A percentile compares a stretch with the other conserved stretches of the same genome.
Evolutionary conservation across 2,329 filamentous ascomycete genomes (phyloP).

Genomic region (Cadophora sp.): DNA sequence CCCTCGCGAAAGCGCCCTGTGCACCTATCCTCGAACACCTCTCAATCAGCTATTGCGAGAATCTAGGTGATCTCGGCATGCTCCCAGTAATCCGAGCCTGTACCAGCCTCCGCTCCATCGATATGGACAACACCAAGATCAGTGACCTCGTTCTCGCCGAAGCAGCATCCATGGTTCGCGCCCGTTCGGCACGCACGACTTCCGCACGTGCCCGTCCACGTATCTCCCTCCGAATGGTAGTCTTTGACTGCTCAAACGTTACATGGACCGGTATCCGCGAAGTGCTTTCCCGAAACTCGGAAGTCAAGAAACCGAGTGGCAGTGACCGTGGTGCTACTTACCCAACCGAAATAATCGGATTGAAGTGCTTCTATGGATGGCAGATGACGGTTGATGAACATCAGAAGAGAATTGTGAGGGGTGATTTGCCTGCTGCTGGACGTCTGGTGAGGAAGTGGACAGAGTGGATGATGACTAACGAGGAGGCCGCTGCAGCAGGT

Average conservation of each 20-base stretch:
- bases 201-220: constrained; percentile 38
- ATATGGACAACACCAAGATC: constrained; percentile 93
- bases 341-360: constrained; percentile 78
- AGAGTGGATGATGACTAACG: constrained; percentile 90
- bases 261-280: constrained; percentile 93
- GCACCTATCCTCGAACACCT: constrained; percentile 76
- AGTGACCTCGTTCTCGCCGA: constrained; percentile 87
- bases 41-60: constrained; percentile 89
- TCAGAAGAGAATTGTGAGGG: constrained; percentile 80
- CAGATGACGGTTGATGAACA: constrained; percentile 96
- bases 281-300: constrained; percentile 83
- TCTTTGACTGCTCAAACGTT: constrained; percentile 91
- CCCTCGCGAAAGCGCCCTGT: constrained; percentile 79
- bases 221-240: constrained; percentile 73
- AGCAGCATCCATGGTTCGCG: constrained; percentile 79
- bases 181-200: constrained; percentile 56
- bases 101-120: constrained; percentile 70
- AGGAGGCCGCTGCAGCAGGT: constrained; percentile 78
- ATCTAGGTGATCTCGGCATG: constrained; percentile 82
- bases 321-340: constrained; percentile 50
- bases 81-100: constrained; percentile 82
- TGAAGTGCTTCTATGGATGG: constrained; percentile 96
- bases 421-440: constrained; percentile 75
- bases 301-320: constrained; percentile 61
- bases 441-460: constrained; percentile 92